Conservation (phyloP, 2,329 filamentous ascomycete species). For the Parafenestella ontariensis region DNA sequence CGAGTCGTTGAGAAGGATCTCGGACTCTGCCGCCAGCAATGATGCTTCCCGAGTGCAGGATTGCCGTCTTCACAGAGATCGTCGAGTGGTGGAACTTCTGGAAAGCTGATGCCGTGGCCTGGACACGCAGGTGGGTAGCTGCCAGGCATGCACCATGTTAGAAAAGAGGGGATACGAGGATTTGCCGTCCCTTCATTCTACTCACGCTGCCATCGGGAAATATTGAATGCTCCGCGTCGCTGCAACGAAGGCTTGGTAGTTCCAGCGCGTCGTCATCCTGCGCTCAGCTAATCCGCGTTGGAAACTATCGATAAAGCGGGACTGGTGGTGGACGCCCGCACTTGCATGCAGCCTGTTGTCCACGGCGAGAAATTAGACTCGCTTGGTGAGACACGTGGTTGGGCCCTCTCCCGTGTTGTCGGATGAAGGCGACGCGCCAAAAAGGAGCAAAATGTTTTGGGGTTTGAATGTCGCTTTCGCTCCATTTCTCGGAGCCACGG, state of each 20-base stretch:
- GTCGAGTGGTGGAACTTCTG: conserved; percentile 16
- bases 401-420: conserved; percentile 9
- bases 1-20: conserved; percentile 9
- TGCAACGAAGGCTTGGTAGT: neutral
- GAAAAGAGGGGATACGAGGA: conserved; percentile 15
- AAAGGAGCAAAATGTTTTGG: neutral
- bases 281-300: too few species aligned
- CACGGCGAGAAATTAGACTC: conserved; percentile 9
- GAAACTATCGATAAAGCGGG: too few species aligned
- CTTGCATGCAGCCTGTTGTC: conserved; percentile 3
- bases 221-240: conserved; percentile 11
- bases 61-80: conserved; percentile 1
- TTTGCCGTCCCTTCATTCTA: conserved; percentile 5
- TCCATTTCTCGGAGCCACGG: neutral
- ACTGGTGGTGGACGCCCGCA: conserved; percentile 8
- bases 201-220: conserved; percentile 3
- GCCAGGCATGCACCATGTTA: neutral
- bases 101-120: conserved; percentile 10
- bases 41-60: conserved; percentile 4
- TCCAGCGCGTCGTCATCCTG: conserved; percentile 2
- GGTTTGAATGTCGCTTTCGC: neutral
- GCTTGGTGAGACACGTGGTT: conserved; percentile 18
- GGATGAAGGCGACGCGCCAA: conserved; percentile 5
- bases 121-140: conserved; percentile 4
- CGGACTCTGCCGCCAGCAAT: conserved; percentile 6